Base-by-base conservation (phyloP, 2,329 filamentous ascomycete genomes). In the Alternaria ethzedia region DNA sequence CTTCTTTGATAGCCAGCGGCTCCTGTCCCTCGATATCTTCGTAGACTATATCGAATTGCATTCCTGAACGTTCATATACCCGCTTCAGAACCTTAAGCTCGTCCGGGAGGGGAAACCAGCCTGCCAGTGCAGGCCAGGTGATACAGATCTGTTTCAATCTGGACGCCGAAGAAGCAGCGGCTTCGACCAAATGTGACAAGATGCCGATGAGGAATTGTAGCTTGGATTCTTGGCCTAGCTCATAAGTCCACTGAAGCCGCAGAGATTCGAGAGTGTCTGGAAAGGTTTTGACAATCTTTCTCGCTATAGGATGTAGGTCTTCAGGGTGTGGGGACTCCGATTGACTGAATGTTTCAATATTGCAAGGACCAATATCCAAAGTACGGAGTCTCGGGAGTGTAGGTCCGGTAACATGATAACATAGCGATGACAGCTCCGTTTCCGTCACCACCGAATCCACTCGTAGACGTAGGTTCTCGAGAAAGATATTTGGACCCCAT, bases 341-440 rank as follows among this genome's bases (percentile, higher is more conserved):
- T 8, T 23, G 28, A n/a, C 4, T 26, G 28, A 58, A 58, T 8
- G 54, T 62, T 10, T 9, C 30, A 23, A 28, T 5, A 23, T 41
- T 47, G 30, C 60, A 63, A 26, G 60, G 60, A 17, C 60, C 55
- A 5, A 63, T 54, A n/a, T 63, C 44, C 20, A 63, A 26, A 11
- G 32, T 59, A 17, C 41, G 55, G 26, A 63, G 28, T 15, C 17
- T 50, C 7, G 25, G 41, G 8, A 54, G 25, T 15, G 49, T 15
- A n/a, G 17, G 59, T 5, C 28, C 23, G 7, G 28, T 21, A 58
- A 28, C 21, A 25, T 36, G 32, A 7, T 44, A 21, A 41, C 15
- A 52, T 11, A 62, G 54, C 11, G 47, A 59, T 5, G 41, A 23
- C 28, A 62, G 32, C 23, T 52, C 59, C 4, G 30, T 23, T 17